A percentile compares a stretch with the other conserved stretches of the same genome.
phyloP scores from a whole-genome alignment of 2,329 filamentous ascomycete genomes.

The Diplodia sapinea region DNA sequence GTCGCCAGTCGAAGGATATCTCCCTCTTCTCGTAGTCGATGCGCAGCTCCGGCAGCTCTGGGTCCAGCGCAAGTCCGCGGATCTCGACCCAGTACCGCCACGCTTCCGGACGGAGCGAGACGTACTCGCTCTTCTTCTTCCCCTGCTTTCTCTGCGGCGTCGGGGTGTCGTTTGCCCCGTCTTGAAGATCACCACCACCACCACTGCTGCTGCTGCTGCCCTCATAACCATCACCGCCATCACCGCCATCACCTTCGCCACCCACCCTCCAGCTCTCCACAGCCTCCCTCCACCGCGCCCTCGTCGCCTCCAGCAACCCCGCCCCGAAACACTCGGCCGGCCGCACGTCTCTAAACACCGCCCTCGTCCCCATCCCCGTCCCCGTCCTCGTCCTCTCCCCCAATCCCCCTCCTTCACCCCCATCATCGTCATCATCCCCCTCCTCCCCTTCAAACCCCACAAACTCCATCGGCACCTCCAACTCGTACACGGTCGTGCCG shows the following conservation, averaged over 20 bases:
- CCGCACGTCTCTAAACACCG: constrained; percentile 11
- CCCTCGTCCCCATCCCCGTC: background rate
- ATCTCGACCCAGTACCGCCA: constrained; percentile 19
- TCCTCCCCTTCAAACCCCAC: background rate
- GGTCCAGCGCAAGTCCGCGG: constrained; percentile 35
- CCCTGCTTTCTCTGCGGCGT: background rate
- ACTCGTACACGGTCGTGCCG: background rate
- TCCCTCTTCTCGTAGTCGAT: constrained; percentile 36
- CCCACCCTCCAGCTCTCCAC: background rate
- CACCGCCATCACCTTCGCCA: no score
- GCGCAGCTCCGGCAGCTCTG: constrained; percentile 38
- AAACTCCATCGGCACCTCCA: constrained; percentile 8
- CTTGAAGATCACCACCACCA: no score
- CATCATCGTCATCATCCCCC: background rate
- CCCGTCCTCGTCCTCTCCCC: no score
- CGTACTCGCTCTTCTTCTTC: background rate
- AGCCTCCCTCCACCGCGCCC: constrained; percentile 3
- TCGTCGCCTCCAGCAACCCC: constrained; percentile 15
- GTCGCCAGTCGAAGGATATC: constrained; percentile 40
- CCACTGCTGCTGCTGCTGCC: background rate
- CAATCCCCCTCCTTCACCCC: background rate
- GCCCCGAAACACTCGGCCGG: constrained; percentile 2
- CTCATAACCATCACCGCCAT: background rate
- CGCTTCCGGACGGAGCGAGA: background rate
- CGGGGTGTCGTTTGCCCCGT: no score